Percentiles rank a stretch among this genome's conserved stretches.
Evolutionary conservation across 192 early-diverging fungal genomes (phyloP).

Genomic region (Coemansia umbellata): DNA sequence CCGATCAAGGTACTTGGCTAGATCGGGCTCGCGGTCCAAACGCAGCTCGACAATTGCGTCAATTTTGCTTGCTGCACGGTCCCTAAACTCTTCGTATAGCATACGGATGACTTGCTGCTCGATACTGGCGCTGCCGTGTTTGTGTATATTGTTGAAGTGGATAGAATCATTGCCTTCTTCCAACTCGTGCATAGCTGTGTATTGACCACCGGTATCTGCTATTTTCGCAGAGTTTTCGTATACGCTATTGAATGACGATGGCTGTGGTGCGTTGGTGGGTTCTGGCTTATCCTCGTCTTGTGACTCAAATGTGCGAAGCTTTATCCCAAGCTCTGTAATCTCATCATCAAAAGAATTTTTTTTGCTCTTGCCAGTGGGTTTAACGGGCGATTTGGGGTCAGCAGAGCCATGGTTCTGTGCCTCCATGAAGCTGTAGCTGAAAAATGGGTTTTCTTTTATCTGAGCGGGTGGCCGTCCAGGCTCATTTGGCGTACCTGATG

Average conservation of each 20-base stretch:
- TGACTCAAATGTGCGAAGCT: too few relatives aligned
- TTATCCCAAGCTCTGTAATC: too few relatives aligned
- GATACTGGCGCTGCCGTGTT: slow-evolving; percentile 21
- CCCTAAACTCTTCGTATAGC: slow-evolving; percentile 47
- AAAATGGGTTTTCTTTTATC: slow-evolving; percentile 26
- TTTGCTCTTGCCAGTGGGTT: too few relatives aligned
- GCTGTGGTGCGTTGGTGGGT: too few relatives aligned
- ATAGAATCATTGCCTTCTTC: too few relatives aligned
- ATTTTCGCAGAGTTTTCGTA: too few relatives aligned
- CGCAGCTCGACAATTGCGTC: slow-evolving; percentile 38
- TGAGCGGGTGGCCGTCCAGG: neutral
- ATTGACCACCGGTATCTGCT: too few relatives aligned
- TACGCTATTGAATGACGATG: too few relatives aligned
- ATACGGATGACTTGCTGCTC: slow-evolving; percentile 46
- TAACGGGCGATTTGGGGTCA: slow-evolving; percentile 24
- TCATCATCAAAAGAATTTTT: too few relatives aligned
- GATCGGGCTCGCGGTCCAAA: slow-evolving; percentile 60
- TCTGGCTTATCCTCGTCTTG: too few relatives aligned
- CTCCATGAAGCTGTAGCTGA: slow-evolving; percentile 46
- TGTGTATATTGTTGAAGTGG: too few relatives aligned
- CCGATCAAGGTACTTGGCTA: slow-evolving; percentile 55
- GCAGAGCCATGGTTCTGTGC: slow-evolving; percentile 19
- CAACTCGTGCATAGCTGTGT: too few relatives aligned
- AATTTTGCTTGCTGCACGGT: slow-evolving; percentile 34
- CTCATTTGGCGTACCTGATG: neutral